These are phyloP conservation scores for Paxillus ammoniavirescens DNA, from an alignment of 768 basidiomycete species.

Conservation along the genomic window DNA sequence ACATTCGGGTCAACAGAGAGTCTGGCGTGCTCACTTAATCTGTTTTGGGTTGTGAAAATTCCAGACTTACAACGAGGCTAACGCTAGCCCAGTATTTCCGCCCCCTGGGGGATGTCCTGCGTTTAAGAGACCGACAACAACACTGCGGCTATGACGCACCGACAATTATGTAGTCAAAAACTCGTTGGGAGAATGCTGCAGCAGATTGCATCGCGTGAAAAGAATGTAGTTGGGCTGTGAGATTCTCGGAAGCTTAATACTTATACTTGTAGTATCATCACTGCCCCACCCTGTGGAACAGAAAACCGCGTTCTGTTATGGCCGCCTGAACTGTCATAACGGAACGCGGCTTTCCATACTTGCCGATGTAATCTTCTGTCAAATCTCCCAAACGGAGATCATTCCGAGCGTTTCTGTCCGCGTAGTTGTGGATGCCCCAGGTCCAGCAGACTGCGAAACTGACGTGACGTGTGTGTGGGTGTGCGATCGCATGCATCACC, in stretches of 20 bases:
- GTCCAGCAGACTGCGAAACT: no score
- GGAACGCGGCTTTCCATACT: no score
- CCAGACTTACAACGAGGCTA: slow-evolving; percentile 12
- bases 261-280: not conserved
- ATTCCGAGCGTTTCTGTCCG: no score
- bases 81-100: slow-evolving; percentile 13
- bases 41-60: no score
- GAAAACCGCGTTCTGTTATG: no score
- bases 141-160: slow-evolving; percentile 4
- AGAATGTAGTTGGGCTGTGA: not conserved
- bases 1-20: slow-evolving; percentile 4
- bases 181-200: slow-evolving; percentile 3
- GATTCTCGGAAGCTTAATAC: not conserved
- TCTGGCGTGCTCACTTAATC: slow-evolving; percentile 3
- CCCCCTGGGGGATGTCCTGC: slow-evolving; percentile 3
- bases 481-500: no score
- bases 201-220: slow-evolving; percentile 6
- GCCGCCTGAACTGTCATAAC: no score
- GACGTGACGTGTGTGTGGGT: no score
- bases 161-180: slow-evolving; percentile 17
- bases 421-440: no score
- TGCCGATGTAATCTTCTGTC: no score
- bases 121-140: not conserved
- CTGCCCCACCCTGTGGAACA: no score
- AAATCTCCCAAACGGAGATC: no score